phyloP scores from a whole-genome alignment of 257 asterid species.

The Gentiana macrophylla region DNA sequence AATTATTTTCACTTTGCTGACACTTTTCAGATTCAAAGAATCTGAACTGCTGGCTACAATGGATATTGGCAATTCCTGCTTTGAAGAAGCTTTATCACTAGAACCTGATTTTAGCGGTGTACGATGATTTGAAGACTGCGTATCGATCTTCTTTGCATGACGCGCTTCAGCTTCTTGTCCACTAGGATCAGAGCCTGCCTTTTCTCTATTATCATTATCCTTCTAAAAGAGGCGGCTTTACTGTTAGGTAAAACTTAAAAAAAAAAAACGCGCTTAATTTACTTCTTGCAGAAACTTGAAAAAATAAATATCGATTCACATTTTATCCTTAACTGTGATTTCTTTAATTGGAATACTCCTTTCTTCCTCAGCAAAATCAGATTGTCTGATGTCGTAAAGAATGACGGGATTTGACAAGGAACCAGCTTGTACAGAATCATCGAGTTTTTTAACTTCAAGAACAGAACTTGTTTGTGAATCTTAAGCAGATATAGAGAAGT shows the following conservation, averaged over 20 bases:
- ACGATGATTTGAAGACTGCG: slow-evolving; percentile 8
- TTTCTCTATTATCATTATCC: slow-evolving; percentile 43
- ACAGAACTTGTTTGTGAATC: slow-evolving; percentile 26
- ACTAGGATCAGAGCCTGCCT: slow-evolving; percentile 29
- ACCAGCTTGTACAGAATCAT: slow-evolving; percentile 29
- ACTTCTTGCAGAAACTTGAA: slow-evolving; percentile 1
- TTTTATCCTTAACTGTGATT: slow-evolving; percentile 55
- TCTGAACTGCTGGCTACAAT: slow-evolving; percentile 12
- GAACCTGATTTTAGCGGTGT: slow-evolving; percentile 11
- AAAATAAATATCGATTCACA: slow-evolving; percentile 20
- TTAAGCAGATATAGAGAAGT: slow-evolving; percentile 21
- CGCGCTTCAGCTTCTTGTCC: slow-evolving; percentile 14
- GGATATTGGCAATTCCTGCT: slow-evolving; percentile 11
- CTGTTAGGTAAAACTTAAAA: slow-evolving; percentile 33
- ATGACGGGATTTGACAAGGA: slow-evolving; percentile 15
- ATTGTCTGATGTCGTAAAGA: slow-evolving; percentile 15
- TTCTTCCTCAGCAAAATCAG: slow-evolving; percentile 15
- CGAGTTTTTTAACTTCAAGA: slow-evolving; percentile 16
- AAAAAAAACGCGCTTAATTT: background rate
- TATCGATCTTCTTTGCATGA: slow-evolving; percentile 19
- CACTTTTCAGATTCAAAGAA: slow-evolving; percentile 22
- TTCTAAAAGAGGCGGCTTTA: slow-evolving; percentile 49
- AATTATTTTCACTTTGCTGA: slow-evolving; percentile 69
- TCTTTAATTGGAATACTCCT: slow-evolving; percentile 8
- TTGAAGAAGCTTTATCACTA: slow-evolving; percentile 19